Base-by-base conservation (phyloP, 73 alveolate species). In the Paramecium pentaurelia region DNA sequence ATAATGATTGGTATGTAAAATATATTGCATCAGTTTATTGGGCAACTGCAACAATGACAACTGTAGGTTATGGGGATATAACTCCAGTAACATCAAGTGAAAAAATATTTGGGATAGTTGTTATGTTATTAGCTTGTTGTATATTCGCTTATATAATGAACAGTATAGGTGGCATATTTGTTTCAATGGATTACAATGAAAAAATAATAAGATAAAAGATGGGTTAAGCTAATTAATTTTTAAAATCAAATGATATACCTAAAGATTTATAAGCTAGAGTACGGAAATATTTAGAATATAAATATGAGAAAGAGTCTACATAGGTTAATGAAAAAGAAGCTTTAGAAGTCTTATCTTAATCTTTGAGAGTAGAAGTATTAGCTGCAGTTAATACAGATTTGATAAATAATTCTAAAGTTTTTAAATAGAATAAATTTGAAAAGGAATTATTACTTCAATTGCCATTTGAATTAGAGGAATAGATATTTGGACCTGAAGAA, bases 61-160 rank as follows among this genome's bases (percentile, higher is more conserved):
- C 98, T 20, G 96, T 97, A 1, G 99, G 99, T 1, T 97, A 97
- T 95, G 99, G 99, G 27, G 99, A 97, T 92, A 96, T 97, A 6
- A 77, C 16, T 32, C 99, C 99, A 9, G 93, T 86, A 4, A 95
- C 98, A 10, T 59, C 80, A 2, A 71, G 77, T 25, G 99, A 97
- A 86, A 95, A 88, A 59, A 58, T 95, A 8, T 97, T 83, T 83
- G 97, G 94, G 11, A 96, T 95, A 58, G 77, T 93, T 25, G 95
- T 95, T 9, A 96, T 96, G 97, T 86, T 92, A 22, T 88, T 95
- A 27, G 98, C 99, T 12, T 97, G 99, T 75, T 97, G 97, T 38
- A 70, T 96, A 47, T 97, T 97, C 64, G 99, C 98, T 25, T 97
- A 96, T 60, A 93, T 95, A 14, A 95, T 97, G 84, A 98, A 98